Base-by-base conservation (phyloP, 768 basidiomycete species). In the Lepiota subincarnata region DNA sequence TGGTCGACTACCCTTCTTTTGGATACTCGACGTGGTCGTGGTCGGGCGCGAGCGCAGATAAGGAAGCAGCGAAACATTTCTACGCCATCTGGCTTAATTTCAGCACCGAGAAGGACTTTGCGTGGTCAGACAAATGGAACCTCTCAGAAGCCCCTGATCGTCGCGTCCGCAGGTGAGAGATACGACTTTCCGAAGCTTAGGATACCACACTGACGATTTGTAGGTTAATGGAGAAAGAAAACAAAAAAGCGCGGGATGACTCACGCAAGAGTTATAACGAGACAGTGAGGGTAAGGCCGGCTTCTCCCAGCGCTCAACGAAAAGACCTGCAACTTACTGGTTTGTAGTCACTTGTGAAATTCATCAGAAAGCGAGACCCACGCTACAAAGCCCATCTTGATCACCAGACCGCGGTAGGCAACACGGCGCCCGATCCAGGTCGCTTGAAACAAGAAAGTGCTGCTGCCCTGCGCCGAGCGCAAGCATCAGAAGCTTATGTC, bases 191-290 rank as follows among this genome's bases (percentile, higher is more conserved):
- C 16, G 37, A 7, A 31, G 18, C 7, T 48, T 8, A 16, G 55
- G 12, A 22, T n/a, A 19, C 24, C 18, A 22, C 18, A 53, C 40
- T 59, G 7, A 19, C 28, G 18, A 26, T 16, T 49, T 19, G 56
- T 48, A 92, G 91, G 60, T 63, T 92, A 42, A 94, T 98, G 89
- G 97, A 98, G 65, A 91, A 86, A 61, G 97, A 98, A 59, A 98
- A 99, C 69, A 92, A 89, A 69, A 94, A 94, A 64, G 83, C 84
- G 2, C 79, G 94, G 12, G 92, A 97, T 24, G 88, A 92, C 36
- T 87, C 88, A 5, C 80, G 88, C 36, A 81, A 82, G 63, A 95
- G 98, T 56, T 98, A 96, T 68, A 98, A 93, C 62, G 95, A 98
- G 37, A 87, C 86, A 4, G 78, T 99, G 24, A 75, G 88, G 63